These are phyloP conservation scores for Vigna reflexopilosa DNA, from an alignment of 306 rosid species.

Conservation along the genomic window DNA sequence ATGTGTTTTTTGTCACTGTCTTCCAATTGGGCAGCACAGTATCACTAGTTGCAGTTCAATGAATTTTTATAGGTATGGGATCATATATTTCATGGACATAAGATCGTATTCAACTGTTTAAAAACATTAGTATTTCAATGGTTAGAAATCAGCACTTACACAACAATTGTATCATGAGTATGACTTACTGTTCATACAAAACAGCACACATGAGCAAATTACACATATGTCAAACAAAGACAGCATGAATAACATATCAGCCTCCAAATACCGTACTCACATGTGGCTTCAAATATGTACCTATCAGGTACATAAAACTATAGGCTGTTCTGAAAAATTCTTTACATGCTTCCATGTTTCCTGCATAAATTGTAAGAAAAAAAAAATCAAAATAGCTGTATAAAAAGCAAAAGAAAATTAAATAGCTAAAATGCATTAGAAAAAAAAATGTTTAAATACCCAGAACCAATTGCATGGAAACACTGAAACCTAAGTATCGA, in stretches of 20 bases:
- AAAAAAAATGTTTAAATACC: not conserved
- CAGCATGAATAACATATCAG: constrained; percentile 4
- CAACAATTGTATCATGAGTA: not conserved
- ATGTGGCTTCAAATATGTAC: constrained; percentile 91
- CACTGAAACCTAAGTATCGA: constrained; percentile 2
- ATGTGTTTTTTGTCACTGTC: not conserved
- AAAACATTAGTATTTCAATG: constrained; percentile 1
- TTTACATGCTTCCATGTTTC: constrained; percentile 75
- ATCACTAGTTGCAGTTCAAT: constrained; percentile 4
- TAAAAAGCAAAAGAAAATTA: not conserved
- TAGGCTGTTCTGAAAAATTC: constrained; percentile 66
- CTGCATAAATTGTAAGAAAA: constrained; percentile 57
- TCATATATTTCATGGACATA: not conserved
- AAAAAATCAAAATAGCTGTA: constrained; percentile 5
- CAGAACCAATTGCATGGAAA: constrained; percentile 33
- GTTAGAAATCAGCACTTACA: not conserved
- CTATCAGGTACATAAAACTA: constrained; percentile 73
- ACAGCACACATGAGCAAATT: constrained; percentile 6
- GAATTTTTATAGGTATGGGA: not conserved
- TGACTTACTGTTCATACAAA: constrained; percentile 29
- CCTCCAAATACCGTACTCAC: constrained; percentile 64
- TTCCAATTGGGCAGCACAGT: not conserved
- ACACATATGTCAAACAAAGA: constrained; percentile 19
- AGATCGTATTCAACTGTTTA: not conserved
- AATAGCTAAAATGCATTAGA: not conserved